Evolutionary conservation across 495 filamentous ascomycete genomes (phyloP).

Genomic region (Penicillium cosmopolitanum): DNA sequence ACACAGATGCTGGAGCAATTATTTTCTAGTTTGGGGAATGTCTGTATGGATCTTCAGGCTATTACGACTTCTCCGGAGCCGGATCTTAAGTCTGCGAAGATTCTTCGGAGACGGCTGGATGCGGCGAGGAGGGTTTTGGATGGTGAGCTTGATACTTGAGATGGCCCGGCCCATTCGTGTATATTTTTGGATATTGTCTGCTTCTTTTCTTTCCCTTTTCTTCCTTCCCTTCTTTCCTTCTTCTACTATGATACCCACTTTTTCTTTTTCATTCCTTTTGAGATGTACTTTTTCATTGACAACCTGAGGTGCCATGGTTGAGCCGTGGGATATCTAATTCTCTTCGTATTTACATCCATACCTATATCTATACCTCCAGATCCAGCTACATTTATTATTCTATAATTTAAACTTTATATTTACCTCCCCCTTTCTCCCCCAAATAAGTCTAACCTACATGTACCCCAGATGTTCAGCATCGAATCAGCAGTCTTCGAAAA

Average conservation of each 20-base stretch:
- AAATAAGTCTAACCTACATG: neutral
- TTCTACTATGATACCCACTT: constrained; percentile 31
- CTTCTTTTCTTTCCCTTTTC: constrained; percentile 10
- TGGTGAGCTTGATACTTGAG: constrained; percentile 56
- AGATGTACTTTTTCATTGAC: neutral
- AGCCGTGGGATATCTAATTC: constrained; percentile 5
- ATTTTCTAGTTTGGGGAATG: constrained; percentile 72
- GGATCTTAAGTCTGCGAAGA: constrained; percentile 61
- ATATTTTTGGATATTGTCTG: constrained; percentile 11
- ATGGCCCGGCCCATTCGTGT: constrained; percentile 2
- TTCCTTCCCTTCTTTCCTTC: neutral
- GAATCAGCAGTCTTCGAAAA: neutral
- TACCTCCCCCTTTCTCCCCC: neutral
- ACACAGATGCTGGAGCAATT: constrained; percentile 76
- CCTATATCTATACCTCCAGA: neutral
- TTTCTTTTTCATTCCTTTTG: constrained; percentile 11
- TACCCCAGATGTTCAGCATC: neutral
- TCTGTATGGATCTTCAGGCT: constrained; percentile 68
- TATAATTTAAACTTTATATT: too few relatives aligned
- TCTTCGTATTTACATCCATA: neutral
- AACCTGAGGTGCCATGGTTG: constrained; percentile 6
- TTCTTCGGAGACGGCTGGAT: constrained; percentile 71
- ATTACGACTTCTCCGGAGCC: constrained; percentile 47
- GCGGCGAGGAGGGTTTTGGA: constrained; percentile 72
- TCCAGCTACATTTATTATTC: too few relatives aligned